Conservation (phyloP, 345 rosid species). For the Pelargonium nanum region DNA sequence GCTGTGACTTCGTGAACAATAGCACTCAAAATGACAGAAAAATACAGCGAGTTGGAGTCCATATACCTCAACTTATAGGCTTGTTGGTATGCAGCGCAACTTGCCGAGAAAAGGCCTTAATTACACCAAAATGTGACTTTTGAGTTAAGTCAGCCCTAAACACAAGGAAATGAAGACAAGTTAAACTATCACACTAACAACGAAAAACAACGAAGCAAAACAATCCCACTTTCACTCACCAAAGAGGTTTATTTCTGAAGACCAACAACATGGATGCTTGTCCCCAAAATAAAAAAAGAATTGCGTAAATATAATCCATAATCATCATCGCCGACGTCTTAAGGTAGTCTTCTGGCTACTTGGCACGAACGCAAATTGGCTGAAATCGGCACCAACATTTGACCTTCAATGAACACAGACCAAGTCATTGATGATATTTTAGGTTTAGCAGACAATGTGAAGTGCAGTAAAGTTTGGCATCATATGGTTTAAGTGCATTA, state of each 20-base stretch:
- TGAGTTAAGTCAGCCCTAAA: not conserved
- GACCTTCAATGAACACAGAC: constrained; percentile 26
- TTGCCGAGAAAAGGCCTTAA: too few relatives aligned
- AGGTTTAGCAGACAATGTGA: not conserved
- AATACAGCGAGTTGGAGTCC: not conserved
- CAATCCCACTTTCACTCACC: not conserved
- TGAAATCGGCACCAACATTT: constrained; percentile 35
- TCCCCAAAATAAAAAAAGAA: too few relatives aligned
- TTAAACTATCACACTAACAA: not conserved
- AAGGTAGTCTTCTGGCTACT: constrained; percentile 19
- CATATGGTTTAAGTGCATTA: constrained; percentile 13
- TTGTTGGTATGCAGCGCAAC: too few relatives aligned
- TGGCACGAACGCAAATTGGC: constrained; percentile 51
- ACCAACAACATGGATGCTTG: not conserved
- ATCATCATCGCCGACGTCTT: constrained; percentile 27
- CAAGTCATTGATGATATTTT: constrained; percentile 7
- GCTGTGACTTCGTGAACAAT: not conserved
- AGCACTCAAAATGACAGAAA: not conserved
- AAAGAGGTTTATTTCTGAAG: not conserved
- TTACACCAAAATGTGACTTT: not conserved
- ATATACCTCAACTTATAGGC: not conserved
- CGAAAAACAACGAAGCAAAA: not conserved
- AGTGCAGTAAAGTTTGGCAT: not conserved
- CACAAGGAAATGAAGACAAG: not conserved
- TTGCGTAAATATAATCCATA: constrained; percentile 4